Base-by-base conservation (phyloP, 164 flowering plant genomes). In the Stephania cephalantha region DNA sequence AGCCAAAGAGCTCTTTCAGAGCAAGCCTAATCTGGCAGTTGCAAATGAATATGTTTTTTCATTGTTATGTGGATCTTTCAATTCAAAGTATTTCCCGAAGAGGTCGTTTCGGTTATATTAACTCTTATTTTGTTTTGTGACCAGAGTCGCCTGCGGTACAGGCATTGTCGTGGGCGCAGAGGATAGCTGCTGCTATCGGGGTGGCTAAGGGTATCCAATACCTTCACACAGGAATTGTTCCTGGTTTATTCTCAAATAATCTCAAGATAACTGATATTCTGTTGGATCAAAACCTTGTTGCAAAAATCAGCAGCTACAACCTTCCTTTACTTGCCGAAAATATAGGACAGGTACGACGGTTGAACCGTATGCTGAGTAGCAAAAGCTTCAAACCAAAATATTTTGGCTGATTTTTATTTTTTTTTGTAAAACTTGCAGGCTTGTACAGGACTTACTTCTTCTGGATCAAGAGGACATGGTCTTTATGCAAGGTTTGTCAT, bases 231-330 rank as follows among this genome's bases (percentile, higher is more conserved):
- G 97, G 98, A 66, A 88, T 95, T 58, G 87, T 90, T 67, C 98
- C 97, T 45, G 95, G 97, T 45, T 77, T 91, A 70, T 90, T 85
- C 80, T 82, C 88, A 29, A 94, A 88, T 71, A 86, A 90, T 68
- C 80, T 94, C 73, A 90, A 87, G 79, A 91, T 88, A 81, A 88
- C 97, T 64, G 93, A 89, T 77, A 61, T 96, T 72, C 82, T 92
- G 22, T 22, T 96, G 82, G 98, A 96, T 84, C 90, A 87, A 72
- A 89, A 90, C 81, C 88, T 90, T 73, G 87, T 77, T 66, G 87
- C 97, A 35, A 96, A 96, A 85, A 91, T 96, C 69, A 86, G 90
- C 87, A 87, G 95, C 77, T 91, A 90, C 72, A 90, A 91, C 82
- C 88, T 92, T 73, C 97, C 97, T 68, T 81, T 92, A 76, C 76